Evolutionary conservation across 2,329 filamentous ascomycete genomes (phyloP).

Genomic region (Epichloe elymi): DNA sequence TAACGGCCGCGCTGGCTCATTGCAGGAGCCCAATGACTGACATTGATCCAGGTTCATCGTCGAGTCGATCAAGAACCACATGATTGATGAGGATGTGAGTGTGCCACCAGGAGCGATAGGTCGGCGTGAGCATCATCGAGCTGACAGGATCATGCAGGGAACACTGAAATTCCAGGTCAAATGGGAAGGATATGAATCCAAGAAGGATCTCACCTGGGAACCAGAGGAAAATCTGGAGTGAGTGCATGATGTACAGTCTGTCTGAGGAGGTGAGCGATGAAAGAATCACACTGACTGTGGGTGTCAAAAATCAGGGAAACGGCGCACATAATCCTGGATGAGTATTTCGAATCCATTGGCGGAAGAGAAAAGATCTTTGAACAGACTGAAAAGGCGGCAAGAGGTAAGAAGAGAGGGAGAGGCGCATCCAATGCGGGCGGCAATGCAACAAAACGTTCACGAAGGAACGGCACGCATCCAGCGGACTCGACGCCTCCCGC

Average conservation of each 20-base stretch:
- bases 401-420: slow-evolving; percentile 45
- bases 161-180: slow-evolving; percentile 56
- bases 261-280: neutral
- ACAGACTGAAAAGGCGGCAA: slow-evolving; percentile 34
- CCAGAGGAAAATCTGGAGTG: slow-evolving; percentile 49
- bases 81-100: slow-evolving; percentile 41
- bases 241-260: neutral
- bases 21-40: slow-evolving; percentile 12
- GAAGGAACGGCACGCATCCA: slow-evolving; percentile 37
- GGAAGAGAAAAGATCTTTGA: slow-evolving; percentile 45
- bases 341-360: slow-evolving; percentile 51
- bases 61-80: slow-evolving; percentile 58
- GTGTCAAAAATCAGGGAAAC: slow-evolving; percentile 31
- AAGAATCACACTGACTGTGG: neutral
- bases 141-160: slow-evolving; percentile 23
- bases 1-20: slow-evolving; percentile 5
- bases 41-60: slow-evolving; percentile 50
- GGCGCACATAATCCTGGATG: slow-evolving; percentile 45
- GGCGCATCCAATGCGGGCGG: slow-evolving; percentile 24
- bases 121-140: neutral
- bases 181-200: slow-evolving; percentile 66
- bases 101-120: neutral
- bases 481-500: slow-evolving; percentile 34
- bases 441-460: slow-evolving; percentile 29
- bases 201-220: slow-evolving; percentile 65